Evolutionary conservation across 2,329 filamentous ascomycete genomes (phyloP).

Genomic region (Harringtonia lauricola): DNA sequence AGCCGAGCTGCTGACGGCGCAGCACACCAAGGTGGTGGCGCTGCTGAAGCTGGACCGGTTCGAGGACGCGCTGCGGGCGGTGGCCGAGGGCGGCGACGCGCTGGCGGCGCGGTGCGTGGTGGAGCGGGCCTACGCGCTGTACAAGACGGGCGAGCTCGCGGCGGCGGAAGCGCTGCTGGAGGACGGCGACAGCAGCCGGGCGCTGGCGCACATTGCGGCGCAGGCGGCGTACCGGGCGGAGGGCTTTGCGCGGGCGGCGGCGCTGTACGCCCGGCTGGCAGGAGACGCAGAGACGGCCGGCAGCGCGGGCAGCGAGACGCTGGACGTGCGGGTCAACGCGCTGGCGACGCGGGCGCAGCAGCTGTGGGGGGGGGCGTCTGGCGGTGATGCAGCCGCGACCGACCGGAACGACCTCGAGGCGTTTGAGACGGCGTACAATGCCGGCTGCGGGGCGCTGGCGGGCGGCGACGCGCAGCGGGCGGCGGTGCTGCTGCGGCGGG

Average conservation of each 20-base stretch:
- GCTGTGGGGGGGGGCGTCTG: conserved; percentile 52
- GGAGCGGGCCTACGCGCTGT: conserved; percentile 73
- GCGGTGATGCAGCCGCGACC: conserved; percentile 30
- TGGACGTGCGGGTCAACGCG: conserved; percentile 68
- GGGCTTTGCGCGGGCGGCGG: conserved; percentile 55
- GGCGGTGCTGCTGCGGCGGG: conserved; percentile 55
- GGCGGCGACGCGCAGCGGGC: conserved; percentile 55
- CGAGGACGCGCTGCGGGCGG: conserved; percentile 60
- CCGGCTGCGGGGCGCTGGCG: conserved; percentile 62
- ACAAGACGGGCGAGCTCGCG: conserved; percentile 61
- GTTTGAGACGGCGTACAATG: conserved; percentile 76
- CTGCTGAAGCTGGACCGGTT: conserved; percentile 75
- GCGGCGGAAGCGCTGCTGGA: conserved; percentile 43
- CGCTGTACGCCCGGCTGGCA: conserved; percentile 51
- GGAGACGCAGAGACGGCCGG: conserved; percentile 27
- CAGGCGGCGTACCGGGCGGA: conserved; percentile 65
- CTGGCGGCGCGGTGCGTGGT: conserved; percentile 51
- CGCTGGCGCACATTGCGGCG: conserved; percentile 45
- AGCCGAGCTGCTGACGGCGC: conserved; percentile 33
- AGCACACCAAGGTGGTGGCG: conserved; percentile 61
- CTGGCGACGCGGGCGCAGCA: conserved; percentile 62
- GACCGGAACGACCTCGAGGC: conserved; percentile 54
- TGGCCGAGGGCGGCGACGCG: conserved; percentile 50
- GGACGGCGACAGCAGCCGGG: conserved; percentile 13
- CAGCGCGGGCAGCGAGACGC: conserved; percentile 51